Conservation (phyloP, 768 basidiomycete species). For the Suillus americanus region DNA sequence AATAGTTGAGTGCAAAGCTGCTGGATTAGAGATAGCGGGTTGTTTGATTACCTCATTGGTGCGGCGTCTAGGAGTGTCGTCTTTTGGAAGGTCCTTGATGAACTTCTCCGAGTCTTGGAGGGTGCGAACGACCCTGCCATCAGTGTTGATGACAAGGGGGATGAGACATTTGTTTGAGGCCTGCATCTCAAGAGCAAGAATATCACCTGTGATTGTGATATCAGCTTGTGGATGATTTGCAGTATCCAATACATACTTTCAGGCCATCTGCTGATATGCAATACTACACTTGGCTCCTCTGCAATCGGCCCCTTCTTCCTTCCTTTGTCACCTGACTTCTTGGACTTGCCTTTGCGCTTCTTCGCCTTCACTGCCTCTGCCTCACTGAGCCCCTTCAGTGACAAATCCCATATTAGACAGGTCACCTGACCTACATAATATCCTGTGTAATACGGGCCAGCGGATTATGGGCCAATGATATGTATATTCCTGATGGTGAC, state of each 20-base stretch:
- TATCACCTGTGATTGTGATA: neutral
- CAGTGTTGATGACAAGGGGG: neutral
- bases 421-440: no score
- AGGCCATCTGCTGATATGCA: neutral
- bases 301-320: neutral
- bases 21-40: neutral
- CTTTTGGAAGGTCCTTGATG: neutral
- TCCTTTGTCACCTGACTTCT: neutral
- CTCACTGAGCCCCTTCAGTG: no score
- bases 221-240: neutral
- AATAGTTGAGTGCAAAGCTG: neutral
- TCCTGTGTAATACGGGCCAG: no score
- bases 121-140: neutral
- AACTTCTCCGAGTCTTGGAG: neutral
- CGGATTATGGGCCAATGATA: no score
- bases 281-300: neutral
- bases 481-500: no score
- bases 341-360: no score
- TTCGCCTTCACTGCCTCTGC: no score
- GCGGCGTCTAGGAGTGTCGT: neutral
- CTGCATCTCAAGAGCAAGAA: neutral
- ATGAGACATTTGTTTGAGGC: neutral
- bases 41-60: neutral
- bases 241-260: neutral
- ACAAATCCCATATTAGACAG: no score